These are phyloP conservation scores for Colletotrichum sp. DNA, from an alignment of 2,329 filamentous ascomycete species.

Conservation along the genomic window DNA sequence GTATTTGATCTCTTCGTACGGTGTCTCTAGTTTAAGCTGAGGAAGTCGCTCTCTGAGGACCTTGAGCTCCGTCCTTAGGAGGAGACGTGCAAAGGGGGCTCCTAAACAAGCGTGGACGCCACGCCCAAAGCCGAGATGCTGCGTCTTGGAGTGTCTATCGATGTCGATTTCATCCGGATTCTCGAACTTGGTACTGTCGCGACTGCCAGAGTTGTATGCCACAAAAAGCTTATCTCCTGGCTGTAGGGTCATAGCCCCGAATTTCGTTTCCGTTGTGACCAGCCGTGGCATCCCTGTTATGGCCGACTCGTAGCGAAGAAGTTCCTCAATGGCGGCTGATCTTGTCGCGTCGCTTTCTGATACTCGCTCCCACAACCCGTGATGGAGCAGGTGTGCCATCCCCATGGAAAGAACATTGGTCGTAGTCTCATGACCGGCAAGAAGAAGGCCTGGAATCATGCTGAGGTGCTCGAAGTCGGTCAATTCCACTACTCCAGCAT, in stretches of 20 bases:
- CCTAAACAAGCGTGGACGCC: not conserved
- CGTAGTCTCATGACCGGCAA: not conserved
- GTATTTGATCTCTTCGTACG: not conserved
- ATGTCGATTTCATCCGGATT: not conserved
- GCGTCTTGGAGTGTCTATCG: not conserved
- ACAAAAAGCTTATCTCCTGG: not conserved
- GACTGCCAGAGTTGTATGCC: not conserved
- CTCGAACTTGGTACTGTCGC: not conserved
- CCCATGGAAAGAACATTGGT: not conserved
- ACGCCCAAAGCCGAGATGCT: not conserved
- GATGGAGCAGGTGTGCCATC: not conserved
- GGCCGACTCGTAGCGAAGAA: not conserved
- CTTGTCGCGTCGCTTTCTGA: not conserved
- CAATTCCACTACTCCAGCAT: not conserved
- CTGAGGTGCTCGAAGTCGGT: not conserved
- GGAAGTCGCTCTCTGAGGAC: not conserved
- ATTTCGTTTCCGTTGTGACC: not conserved
- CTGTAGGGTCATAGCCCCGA: not conserved
- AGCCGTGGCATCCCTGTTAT: not conserved
- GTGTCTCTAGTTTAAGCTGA: not conserved
- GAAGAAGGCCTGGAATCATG: not conserved
- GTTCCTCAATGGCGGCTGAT: not conserved
- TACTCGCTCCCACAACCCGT: not conserved
- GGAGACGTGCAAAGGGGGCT: not conserved
- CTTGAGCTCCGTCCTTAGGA: not conserved